A percentile compares a stretch with the other conserved stretches of the same genome.
Conservation (phyloP, 1,284 basidiomycete species). For the Leucoagaricus sp. region DNA sequence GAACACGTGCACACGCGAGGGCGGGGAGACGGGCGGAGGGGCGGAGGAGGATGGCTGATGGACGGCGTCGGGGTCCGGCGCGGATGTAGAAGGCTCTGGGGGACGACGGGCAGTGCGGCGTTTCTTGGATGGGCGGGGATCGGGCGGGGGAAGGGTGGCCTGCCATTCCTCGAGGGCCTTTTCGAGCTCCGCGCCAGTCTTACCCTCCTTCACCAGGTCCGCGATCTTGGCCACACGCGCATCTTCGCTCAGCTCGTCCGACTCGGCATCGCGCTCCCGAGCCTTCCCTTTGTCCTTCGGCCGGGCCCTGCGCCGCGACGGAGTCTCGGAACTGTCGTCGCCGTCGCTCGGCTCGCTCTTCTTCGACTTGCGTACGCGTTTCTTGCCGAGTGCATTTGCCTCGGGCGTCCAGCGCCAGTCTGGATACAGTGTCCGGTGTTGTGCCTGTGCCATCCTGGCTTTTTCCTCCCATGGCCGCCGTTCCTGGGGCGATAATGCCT, state of each 20-base stretch:
- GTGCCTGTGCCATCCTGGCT: conserved; percentile 72
- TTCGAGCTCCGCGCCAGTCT: conserved; percentile 16
- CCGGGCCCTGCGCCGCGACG: conserved; percentile 13
- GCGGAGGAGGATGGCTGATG: neutral
- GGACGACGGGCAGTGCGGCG: conserved; percentile 12
- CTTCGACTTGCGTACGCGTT: conserved; percentile 19
- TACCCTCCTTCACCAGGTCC: conserved; percentile 16
- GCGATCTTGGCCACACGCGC: conserved; percentile 35
- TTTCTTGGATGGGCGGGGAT: conserved; percentile 5
- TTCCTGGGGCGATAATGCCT: conserved; percentile 43
- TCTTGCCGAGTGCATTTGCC: conserved; percentile 54
- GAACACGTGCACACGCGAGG: conserved; percentile 60
- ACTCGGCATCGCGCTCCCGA: conserved; percentile 32
- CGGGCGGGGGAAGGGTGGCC: neutral
- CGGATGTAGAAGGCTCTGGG: conserved; percentile 9
- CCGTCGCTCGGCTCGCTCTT: conserved; percentile 13
- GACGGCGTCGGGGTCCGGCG: conserved; percentile 6
- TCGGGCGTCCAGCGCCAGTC: conserved; percentile 76
- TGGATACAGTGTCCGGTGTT: conserved; percentile 76
- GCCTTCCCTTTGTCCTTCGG: conserved; percentile 24
- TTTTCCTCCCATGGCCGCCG: conserved; percentile 75
- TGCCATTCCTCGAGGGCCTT: conserved; percentile 19
- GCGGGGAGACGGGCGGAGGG: conserved; percentile 20
- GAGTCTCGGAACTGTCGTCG: conserved; percentile 12
- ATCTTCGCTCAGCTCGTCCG: conserved; percentile 61